Percentiles rank a stretch among this genome's conserved stretches.
These are phyloP conservation scores for Saccharata proteae DNA, from an alignment of 2,329 filamentous ascomycete genomes.

Conservation along the genomic window DNA sequence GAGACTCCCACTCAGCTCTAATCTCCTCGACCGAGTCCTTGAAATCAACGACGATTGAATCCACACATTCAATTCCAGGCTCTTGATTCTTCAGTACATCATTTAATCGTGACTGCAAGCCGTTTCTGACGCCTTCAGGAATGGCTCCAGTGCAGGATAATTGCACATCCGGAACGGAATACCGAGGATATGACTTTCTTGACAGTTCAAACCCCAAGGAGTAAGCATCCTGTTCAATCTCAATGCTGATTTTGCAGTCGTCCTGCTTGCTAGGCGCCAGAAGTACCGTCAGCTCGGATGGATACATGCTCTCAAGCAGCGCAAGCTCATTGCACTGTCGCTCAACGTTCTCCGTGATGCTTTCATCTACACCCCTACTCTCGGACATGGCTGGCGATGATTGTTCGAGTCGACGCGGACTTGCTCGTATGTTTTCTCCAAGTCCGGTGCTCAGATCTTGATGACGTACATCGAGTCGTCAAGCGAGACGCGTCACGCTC, in stretches of 20 bases:
- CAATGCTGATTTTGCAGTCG: neutral
- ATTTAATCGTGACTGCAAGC: no score
- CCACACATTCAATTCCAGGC: constrained; percentile 4
- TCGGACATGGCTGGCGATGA: no score
- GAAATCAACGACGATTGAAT: constrained; percentile 7
- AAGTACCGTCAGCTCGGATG: constrained; percentile 4
- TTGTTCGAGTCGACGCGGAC: no score
- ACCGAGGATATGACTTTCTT: no score
- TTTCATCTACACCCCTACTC: no score
- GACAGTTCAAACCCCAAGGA: no score
- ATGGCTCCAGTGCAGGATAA: no score
- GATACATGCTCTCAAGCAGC: constrained; percentile 7
- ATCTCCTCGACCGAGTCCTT: constrained; percentile 9
- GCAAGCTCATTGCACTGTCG: constrained; percentile 6
- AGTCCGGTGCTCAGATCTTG: no score
- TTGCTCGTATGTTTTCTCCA: no score
- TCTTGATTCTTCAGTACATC: constrained; percentile 2
- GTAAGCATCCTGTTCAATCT: no score
- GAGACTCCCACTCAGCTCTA: constrained; percentile 5
- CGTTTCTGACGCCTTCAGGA: no score
- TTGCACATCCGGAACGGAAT: no score
- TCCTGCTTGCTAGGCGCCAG: neutral
- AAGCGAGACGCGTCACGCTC: constrained; percentile 1
- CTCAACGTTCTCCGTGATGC: constrained; percentile 3
- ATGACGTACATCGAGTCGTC: constrained; percentile 1